Percentiles rank a stretch among this genome's conserved stretches.
phyloP scores from a whole-genome alignment of 306 rosid genomes.

The Rosa persica region DNA sequence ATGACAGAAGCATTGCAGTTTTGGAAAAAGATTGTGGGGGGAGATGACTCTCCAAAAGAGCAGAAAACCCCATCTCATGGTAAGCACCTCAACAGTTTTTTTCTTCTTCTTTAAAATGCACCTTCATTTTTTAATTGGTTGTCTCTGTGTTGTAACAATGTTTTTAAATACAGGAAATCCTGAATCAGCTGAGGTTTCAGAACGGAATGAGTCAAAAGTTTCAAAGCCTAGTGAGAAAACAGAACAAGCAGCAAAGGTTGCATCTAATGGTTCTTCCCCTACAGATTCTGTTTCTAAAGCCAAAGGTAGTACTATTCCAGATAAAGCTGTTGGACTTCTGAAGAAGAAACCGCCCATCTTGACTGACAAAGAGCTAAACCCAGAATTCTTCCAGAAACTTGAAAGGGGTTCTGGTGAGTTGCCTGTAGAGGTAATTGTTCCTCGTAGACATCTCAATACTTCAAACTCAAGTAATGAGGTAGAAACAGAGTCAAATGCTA shows the following conservation, averaged over 20 bases:
- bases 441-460: conserved; percentile 66
- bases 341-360: conserved; percentile 85
- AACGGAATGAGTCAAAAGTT: conserved; percentile 46
- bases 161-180: conserved; percentile 52
- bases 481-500: conserved; percentile 47
- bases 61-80: conserved; percentile 53
- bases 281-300: conserved; percentile 50
- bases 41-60: conserved; percentile 57
- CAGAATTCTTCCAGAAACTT: conserved; percentile 92
- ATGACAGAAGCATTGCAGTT: conserved; percentile 87
- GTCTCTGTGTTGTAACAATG: conserved; percentile 16
- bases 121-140: conserved; percentile 11
- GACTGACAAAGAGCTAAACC: conserved; percentile 80
- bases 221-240: conserved; percentile 44
- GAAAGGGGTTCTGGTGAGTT: conserved; percentile 85
- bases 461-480: conserved; percentile 64
- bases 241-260: conserved; percentile 52
- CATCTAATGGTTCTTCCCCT: conserved; percentile 51
- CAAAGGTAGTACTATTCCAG: conserved; percentile 57
- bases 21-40: conserved; percentile 81
- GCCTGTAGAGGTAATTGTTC: conserved; percentile 90
- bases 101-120: conserved; percentile 9
- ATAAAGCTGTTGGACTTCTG: conserved; percentile 81
- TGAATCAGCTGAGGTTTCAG: conserved; percentile 40
- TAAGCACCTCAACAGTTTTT: conserved; percentile 33